Evolutionary conservation across 805 yeast genomes (phyloP), one percentile per base, ranked within the genome.

Genomic region (Vanderwaltozyma polyspora): DNA sequence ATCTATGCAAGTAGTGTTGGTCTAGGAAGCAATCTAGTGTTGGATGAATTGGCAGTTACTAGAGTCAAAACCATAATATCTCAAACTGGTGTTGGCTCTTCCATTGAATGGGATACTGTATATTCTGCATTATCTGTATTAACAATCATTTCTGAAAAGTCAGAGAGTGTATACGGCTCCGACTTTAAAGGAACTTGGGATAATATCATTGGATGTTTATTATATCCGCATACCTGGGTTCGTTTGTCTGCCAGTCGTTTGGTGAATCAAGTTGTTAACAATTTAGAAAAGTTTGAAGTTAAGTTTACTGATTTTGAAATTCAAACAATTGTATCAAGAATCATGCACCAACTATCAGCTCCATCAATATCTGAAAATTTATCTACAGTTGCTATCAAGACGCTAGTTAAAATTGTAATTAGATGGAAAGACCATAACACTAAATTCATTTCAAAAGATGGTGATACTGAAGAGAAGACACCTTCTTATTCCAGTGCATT

Each of bases 181-280:
- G 48, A 44, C 3, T 65, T 62, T 45, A 64, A 58, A 30, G 14
- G 18, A 0, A 46, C 70, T 7, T 81, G 89, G 86, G 44, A 53
- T 3, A 52, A 57, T 13, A 57, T 80, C 3, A 63, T 72, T 17
- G 68, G 67, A 3, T 58, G 75, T 19, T 64, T 86, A 35, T 62
- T 87, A 33, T 87, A 73, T 52, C 96, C 96, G 2, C 96, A 87
- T 57, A 68, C 91, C 1, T 87, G 97, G 97, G 80, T 87, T 6
- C 72, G 96, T 46, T 64, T 80, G 38, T 60, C 70, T 5, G 63
- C 93, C 1, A 60, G 78, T 6, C 64, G 87, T 34, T 60, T 84
- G 23, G 53, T 76, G 26, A 76, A 79, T 1, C 48, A 58, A 1
- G 51, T 80, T 32, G 60, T 82, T 36, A 48, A 68, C 7, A 64